Evolutionary conservation across 768 basidiomycete genomes (phyloP).

Genomic region (Crucibulum laeve): DNA sequence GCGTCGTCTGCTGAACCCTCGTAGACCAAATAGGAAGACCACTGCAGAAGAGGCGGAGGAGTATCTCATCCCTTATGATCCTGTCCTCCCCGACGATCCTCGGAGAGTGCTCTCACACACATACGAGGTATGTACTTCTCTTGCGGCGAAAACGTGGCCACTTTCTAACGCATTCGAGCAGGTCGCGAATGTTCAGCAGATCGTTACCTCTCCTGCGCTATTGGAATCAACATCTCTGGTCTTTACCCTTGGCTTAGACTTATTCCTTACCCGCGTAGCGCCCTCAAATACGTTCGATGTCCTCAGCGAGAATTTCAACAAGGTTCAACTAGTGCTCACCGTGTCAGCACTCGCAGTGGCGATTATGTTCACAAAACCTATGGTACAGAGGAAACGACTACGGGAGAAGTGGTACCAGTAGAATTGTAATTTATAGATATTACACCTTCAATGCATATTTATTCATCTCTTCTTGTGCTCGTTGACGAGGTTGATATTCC

Average conservation of each 20-base stretch:
- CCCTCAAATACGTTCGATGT: constrained; percentile 93
- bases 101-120: constrained; percentile 44
- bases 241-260: constrained; percentile 82
- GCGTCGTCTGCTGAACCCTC: constrained; percentile 72
- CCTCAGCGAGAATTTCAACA: constrained; percentile 89
- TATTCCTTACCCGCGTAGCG: constrained; percentile 81
- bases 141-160: neutral
- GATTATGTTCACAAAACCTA: constrained; percentile 79
- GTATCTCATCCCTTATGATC: constrained; percentile 80
- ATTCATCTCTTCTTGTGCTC: no score
- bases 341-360: constrained; percentile 66
- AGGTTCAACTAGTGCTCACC: constrained; percentile 83
- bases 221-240: constrained; percentile 92
- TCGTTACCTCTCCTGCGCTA: constrained; percentile 77
- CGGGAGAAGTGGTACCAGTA: constrained; percentile 72
- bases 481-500: no score
- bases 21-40: constrained; percentile 72
- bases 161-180: constrained; percentile 19
- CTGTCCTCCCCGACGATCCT: constrained; percentile 71
- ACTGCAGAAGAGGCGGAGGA: constrained; percentile 82
- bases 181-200: constrained; percentile 65
- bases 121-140: constrained; percentile 30
- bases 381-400: constrained; percentile 66
- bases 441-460: no score
- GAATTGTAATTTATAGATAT: no score